Evolutionary conservation across 1,284 basidiomycete species (phyloP), one percentile per base, ranked within the genome.

Genomic region (Rhizoctonia solani): DNA sequence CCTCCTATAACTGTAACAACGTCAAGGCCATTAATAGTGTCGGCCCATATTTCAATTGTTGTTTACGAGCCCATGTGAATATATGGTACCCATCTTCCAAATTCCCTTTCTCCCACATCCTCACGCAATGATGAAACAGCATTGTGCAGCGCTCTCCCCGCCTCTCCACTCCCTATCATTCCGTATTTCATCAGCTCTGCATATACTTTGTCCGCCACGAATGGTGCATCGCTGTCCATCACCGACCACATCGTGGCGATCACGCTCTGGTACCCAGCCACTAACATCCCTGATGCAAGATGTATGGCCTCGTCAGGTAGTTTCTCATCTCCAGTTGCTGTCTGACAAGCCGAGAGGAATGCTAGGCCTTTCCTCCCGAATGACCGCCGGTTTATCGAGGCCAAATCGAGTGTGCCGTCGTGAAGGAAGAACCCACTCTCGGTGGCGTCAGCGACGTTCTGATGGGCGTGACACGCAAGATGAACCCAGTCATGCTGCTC

Each of bases 261-360:
- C n/a, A n/a, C n/a, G n/a, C n/a, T n/a, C n/a, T n/a, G n/a, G n/a
- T n/a, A n/a, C n/a, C n/a, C n/a, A n/a, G n/a, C n/a, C n/a, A n/a
- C n/a, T n/a, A n/a, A n/a, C n/a, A n/a, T n/a, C n/a, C n/a, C n/a
- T n/a, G n/a, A n/a, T n/a, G n/a, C n/a, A n/a, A n/a, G n/a, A n/a
- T n/a, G n/a, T n/a, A n/a, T n/a, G n/a, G n/a, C n/a, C n/a, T n/a
- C n/a, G n/a, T n/a, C n/a, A n/a, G n/a, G n/a, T 68, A 6, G 41
- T 55, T 30, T 23, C 19, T 46, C 29, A 23, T 58, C 55, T 2
- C 66, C 54, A 3, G 66, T 37, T 4, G 66, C 66, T 0, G 54
- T 56, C 21, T 68, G 66, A 47, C 66, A 68, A n/a, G 66, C 66
- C 2, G 66, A 68, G 13, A 68, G 49, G 29, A 68, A 50, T 11